phyloP scores from a whole-genome alignment of 208 protist species.

The Acanthamoeba royreba region DNA sequence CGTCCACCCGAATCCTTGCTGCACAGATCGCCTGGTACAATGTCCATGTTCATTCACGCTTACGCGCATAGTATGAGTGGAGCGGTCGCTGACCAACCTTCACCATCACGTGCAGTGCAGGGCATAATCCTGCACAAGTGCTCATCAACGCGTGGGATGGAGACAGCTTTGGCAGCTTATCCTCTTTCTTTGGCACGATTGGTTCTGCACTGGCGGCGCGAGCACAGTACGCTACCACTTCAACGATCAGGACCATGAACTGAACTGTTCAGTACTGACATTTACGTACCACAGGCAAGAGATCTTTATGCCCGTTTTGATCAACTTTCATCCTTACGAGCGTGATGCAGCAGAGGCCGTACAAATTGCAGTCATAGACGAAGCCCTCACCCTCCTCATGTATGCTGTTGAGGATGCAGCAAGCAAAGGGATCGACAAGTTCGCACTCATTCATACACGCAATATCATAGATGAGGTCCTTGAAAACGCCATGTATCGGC shows the following conservation, averaged over 20 bases:
- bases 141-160: background rate
- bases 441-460: background rate
- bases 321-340: background rate
- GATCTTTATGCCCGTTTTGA: background rate
- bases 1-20: background rate
- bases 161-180: background rate
- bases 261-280: background rate
- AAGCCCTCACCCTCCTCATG: background rate
- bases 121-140: background rate
- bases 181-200: background rate
- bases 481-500: background rate
- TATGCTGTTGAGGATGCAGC: background rate
- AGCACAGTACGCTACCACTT: background rate
- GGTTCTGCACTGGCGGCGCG: background rate
- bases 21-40: background rate
- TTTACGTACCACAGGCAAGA: background rate
- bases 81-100: background rate
- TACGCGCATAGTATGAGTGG: background rate
- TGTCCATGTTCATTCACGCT: background rate
- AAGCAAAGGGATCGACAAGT: background rate
- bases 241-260: background rate
- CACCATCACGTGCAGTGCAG: background rate
- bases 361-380: background rate
- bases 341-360: background rate
- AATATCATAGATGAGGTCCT: background rate